These are phyloP conservation scores for Neonectria magnoliae DNA, from an alignment of 2,329 filamentous ascomycete species.

Conservation along the genomic window DNA sequence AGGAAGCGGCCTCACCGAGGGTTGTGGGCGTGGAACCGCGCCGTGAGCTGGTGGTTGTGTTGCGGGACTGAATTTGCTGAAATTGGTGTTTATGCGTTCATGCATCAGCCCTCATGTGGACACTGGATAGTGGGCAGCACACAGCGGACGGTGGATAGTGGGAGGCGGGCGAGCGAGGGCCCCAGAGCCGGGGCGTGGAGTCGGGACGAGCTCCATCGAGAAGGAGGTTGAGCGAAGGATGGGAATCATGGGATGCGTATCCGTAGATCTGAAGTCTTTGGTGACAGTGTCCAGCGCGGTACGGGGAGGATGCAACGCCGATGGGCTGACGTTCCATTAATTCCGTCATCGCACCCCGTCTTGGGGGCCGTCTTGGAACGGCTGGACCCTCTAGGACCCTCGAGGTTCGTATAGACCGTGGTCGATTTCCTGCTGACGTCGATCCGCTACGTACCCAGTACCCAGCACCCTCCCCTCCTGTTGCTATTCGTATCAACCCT, in stretches of 20 bases:
- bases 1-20: conserved; percentile 43
- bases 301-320: neutral
- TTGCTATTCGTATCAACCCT: conserved; percentile 26
- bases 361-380: neutral
- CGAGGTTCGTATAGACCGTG: conserved; percentile 23
- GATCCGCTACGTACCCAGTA: conserved; percentile 11
- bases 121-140: neutral
- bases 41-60: conserved; percentile 33
- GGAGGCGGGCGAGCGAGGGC: neutral
- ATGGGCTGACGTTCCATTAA: conserved; percentile 18
- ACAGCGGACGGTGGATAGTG: neutral
- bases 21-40: conserved; percentile 44
- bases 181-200: neutral
- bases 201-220: neutral
- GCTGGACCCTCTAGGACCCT: neutral
- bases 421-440: conserved; percentile 24
- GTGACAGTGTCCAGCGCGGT: neutral
- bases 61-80: conserved; percentile 39
- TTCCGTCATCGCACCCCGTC: conserved; percentile 18
- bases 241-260: neutral
- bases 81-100: conserved; percentile 46
- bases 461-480: conserved; percentile 12
- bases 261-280: conserved; percentile 8
- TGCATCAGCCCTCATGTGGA: conserved; percentile 27
- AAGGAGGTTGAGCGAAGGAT: neutral